Conservation (phyloP, 73 alveolate species). For the Blepharisma japonicum region DNA sequence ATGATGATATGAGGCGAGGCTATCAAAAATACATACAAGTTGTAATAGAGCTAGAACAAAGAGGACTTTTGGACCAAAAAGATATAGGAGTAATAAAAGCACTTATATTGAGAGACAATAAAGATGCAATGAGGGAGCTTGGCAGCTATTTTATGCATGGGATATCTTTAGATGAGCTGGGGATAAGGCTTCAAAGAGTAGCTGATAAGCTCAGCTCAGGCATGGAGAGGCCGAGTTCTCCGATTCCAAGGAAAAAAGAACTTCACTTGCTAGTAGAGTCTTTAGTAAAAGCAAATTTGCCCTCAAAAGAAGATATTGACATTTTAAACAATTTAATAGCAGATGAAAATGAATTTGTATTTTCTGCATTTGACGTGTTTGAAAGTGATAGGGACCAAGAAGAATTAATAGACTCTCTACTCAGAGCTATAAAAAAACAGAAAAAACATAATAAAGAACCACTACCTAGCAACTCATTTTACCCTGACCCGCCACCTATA, state of each 20-base stretch:
- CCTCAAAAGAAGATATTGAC: constrained; percentile 46
- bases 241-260: constrained; percentile 48
- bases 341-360: constrained; percentile 53
- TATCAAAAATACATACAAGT: constrained; percentile 37
- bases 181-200: constrained; percentile 39
- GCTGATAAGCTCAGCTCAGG: constrained; percentile 36
- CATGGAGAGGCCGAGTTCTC: constrained; percentile 58
- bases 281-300: constrained; percentile 35
- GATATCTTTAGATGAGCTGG: constrained; percentile 42
- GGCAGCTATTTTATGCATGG: constrained; percentile 33
- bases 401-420: constrained; percentile 48
- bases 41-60: constrained; percentile 35
- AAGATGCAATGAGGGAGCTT: constrained; percentile 42
- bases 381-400: constrained; percentile 62
- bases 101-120: constrained; percentile 44
- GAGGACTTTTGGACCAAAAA: constrained; percentile 36
- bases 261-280: constrained; percentile 32
- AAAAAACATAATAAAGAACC: constrained; percentile 8
- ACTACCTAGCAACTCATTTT: too few relatives aligned
- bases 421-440: constrained; percentile 39
- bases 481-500: too few relatives aligned
- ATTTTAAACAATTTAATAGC: constrained; percentile 43
- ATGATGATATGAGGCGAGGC: background rate
- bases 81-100: constrained; percentile 39
- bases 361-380: constrained; percentile 58